Percentiles rank a stretch among this genome's conserved stretches.
These are phyloP conservation scores for Ceriops zippeliana DNA, from an alignment of 345 rosid species.

Conservation along the genomic window DNA sequence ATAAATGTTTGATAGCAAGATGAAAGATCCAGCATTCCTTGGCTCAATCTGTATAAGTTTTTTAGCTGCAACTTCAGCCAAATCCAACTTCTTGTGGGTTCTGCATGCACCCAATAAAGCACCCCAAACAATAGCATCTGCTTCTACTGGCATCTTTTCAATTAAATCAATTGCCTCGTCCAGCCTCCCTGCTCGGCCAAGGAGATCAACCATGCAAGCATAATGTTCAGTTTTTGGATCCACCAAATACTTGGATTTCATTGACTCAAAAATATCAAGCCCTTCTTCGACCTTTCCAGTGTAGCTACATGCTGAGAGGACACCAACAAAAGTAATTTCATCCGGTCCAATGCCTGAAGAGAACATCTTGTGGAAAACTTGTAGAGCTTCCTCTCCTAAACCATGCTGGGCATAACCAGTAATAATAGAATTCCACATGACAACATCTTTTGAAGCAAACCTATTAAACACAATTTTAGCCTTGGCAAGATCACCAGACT, in stretches of 20 bases:
- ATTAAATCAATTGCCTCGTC: conserved; percentile 65
- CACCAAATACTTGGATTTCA: conserved; percentile 52
- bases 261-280: conserved; percentile 52
- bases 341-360: conserved; percentile 51
- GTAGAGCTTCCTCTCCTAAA: conserved; percentile 59
- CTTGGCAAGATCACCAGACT: conserved; percentile 67
- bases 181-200: conserved; percentile 67
- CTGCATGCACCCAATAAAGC: conserved; percentile 74
- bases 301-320: conserved; percentile 77
- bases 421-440: conserved; percentile 82
- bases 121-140: conserved; percentile 84
- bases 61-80: conserved; percentile 73
- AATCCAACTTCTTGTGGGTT: conserved; percentile 54
- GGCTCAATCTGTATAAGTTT: conserved; percentile 65
- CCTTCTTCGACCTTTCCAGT: conserved; percentile 69
- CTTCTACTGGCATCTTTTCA: conserved; percentile 56
- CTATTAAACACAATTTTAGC: conserved; percentile 60
- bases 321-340: conserved; percentile 69
- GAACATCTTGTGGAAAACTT: conserved; percentile 57
- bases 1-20: conserved; percentile 65
- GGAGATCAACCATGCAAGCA: conserved; percentile 83
- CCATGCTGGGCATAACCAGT: conserved; percentile 79
- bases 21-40: conserved; percentile 60
- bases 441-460: conserved; percentile 54
- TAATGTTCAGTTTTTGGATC: conserved; percentile 58